Percentiles rank a stretch among this genome's conserved stretches.
Conservation (phyloP, 768 basidiomycete species). For the Dacryopinax spathularia region DNA sequence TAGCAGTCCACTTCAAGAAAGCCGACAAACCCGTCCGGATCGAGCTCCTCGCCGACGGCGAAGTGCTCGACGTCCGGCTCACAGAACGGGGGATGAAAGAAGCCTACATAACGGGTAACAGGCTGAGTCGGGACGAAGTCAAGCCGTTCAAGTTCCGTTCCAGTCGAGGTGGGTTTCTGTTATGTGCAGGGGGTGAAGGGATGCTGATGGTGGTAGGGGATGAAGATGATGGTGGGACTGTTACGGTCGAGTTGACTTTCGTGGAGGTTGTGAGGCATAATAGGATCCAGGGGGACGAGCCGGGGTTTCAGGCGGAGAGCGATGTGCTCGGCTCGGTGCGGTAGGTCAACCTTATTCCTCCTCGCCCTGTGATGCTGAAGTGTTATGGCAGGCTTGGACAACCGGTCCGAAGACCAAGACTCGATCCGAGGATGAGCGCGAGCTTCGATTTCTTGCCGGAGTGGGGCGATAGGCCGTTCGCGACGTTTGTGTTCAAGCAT, state of each 20-base stretch:
- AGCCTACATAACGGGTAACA: not conserved
- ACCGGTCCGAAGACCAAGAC: not conserved
- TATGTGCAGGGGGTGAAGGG: not conserved
- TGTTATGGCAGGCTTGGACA: not conserved
- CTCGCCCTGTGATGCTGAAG: too few relatives aligned
- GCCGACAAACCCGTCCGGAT: not conserved
- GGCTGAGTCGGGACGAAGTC: not conserved
- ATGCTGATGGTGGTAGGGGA: not conserved
- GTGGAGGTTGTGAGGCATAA: not conserved
- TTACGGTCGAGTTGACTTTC: not conserved
- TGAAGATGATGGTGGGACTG: not conserved
- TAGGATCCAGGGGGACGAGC: not conserved
- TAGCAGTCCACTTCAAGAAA: not conserved
- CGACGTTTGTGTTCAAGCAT: not conserved
- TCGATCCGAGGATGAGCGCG: not conserved
- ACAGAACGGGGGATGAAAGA: not conserved
- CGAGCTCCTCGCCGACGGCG: slow-evolving; percentile 1
- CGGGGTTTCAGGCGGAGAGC: not conserved
- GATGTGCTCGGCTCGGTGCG: not conserved
- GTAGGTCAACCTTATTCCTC: not conserved
- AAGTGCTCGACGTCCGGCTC: not conserved
- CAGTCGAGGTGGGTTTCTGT: not conserved
- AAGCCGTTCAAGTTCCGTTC: not conserved
- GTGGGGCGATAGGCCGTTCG: not conserved
- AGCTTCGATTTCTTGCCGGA: not conserved